Base-by-base conservation (phyloP, 495 filamentous ascomycete species). In the Umbilicaria muhlenbergii region DNA sequence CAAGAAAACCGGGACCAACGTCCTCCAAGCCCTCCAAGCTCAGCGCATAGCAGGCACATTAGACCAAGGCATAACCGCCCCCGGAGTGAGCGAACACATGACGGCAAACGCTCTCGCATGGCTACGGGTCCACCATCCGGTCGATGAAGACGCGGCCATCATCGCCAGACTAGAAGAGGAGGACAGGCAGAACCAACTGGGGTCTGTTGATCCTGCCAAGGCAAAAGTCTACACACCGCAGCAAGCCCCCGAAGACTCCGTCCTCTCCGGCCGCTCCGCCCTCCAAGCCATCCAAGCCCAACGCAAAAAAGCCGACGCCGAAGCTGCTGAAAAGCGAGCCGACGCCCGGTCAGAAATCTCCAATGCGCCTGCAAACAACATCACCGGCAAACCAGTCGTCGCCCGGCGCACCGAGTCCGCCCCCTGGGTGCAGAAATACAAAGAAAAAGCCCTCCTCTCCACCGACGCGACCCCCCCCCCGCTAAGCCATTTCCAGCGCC, bases 21-120 rank as follows among this genome's bases (percentile, higher is more conserved):
- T 87, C 13, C 60, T 94, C 5, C 61, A 63, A 21, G 70, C 84
- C 31, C 61, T 92, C 2, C 84, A 94, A 53, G 75, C 74, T 19
- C 75, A 83, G 37, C 76, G 87, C 16, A 64, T 84, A 11, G 72
- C 75, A 11, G 87, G 87, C 15, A 86, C 83, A 0, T 67, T 89
- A 8, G 78, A 86, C 45, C 51, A 71, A 16, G 58, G 65, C 14
- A 34, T 69, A 67, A 60, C 71, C 60, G 47, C 52, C 19, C 53
- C 58, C 14, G 48, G 48, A 44, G 15, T 55, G 54, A 36, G 51
- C 60, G 53, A 61, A 46, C 39, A 47, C 16, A 57, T 59, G 5
- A 45, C 66, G 18, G 58, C 69, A 17, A 61, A 53, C 34, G 86
- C 70, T 0, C 61, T 94, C 40, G 53, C 64, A 37, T 92, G 81